Conservation (phyloP, 2,329 filamentous ascomycete species). For the Monosporascus ibericus region DNA sequence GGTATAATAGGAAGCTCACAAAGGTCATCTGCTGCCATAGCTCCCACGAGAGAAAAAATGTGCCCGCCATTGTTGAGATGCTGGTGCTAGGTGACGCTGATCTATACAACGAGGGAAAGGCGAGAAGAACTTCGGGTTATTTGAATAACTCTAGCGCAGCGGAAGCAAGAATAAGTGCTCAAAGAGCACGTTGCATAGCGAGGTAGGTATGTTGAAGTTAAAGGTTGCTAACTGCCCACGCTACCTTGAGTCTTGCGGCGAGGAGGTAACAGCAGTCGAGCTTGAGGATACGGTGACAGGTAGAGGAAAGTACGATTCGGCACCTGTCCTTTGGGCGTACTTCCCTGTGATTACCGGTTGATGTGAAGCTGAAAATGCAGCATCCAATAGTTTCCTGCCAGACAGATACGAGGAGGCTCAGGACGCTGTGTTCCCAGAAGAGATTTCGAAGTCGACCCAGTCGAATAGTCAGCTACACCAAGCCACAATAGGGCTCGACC, state of each 20-base stretch:
- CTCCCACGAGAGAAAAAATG: slow-evolving; percentile 65
- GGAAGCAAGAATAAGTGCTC: slow-evolving; percentile 2
- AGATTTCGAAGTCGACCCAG: not conserved
- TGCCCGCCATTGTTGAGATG: slow-evolving; percentile 30
- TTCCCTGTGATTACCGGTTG: not conserved
- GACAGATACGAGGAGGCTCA: not conserved
- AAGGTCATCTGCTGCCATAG: slow-evolving; percentile 89
- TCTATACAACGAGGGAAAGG: slow-evolving; percentile 13
- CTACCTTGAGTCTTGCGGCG: not conserved
- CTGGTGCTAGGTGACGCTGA: slow-evolving; percentile 13
- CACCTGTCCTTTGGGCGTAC: not conserved
- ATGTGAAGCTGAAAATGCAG: not conserved
- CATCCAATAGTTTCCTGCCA: not conserved
- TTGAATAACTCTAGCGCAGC: not conserved
- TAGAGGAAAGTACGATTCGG: not conserved
- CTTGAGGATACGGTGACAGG: not conserved
- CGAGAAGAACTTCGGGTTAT: not conserved
- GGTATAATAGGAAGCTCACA: slow-evolving; percentile 46
- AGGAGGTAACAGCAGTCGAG: too few species aligned
- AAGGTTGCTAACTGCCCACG: not conserved
- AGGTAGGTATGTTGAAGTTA: not conserved
- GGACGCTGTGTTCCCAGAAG: not conserved
- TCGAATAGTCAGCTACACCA: not conserved
- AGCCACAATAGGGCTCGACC: not conserved
- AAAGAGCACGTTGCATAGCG: not conserved